Conservation (phyloP, 2,329 filamentous ascomycete species). For the Nemania sp. region DNA sequence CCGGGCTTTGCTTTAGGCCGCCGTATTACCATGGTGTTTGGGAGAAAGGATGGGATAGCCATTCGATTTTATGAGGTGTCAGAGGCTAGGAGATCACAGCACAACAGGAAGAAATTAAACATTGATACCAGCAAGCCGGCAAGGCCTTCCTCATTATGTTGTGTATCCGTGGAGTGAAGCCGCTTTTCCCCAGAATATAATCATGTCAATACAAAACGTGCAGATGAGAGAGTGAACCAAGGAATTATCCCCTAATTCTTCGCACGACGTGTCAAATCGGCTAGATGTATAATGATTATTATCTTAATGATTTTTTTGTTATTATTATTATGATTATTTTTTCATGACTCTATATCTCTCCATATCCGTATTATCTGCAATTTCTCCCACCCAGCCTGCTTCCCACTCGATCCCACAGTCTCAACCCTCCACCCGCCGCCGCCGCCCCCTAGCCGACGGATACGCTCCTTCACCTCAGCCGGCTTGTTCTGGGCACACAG, state of each 20-base stretch:
- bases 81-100: slow-evolving; percentile 42
- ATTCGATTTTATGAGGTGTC: slow-evolving; percentile 48
- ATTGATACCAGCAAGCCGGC: slow-evolving; percentile 41
- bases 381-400: slow-evolving; percentile 93
- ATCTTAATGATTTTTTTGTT: neutral
- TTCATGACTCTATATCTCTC: slow-evolving; percentile 58
- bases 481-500: slow-evolving; percentile 93
- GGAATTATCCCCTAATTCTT: slow-evolving; percentile 21
- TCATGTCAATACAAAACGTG: slow-evolving; percentile 18
- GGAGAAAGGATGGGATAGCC: slow-evolving; percentile 13
- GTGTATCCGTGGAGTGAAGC: slow-evolving; percentile 10
- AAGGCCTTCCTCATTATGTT: slow-evolving; percentile 43
- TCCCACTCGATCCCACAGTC: slow-evolving; percentile 84
- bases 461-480: slow-evolving; percentile 73
- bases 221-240: neutral
- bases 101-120: slow-evolving; percentile 41
- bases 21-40: slow-evolving; percentile 26
- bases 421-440: slow-evolving; percentile 76
- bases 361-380: slow-evolving; percentile 90
- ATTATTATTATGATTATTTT: slow-evolving; percentile 18
- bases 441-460: slow-evolving; percentile 64
- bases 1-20: slow-evolving; percentile 17
- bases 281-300: too few species aligned
- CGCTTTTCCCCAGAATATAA: neutral
- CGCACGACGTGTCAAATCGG: slow-evolving; percentile 5